phyloP scores from a whole-genome alignment of 192 early-diverging fungal species.

The Piromyces finnis region DNA sequence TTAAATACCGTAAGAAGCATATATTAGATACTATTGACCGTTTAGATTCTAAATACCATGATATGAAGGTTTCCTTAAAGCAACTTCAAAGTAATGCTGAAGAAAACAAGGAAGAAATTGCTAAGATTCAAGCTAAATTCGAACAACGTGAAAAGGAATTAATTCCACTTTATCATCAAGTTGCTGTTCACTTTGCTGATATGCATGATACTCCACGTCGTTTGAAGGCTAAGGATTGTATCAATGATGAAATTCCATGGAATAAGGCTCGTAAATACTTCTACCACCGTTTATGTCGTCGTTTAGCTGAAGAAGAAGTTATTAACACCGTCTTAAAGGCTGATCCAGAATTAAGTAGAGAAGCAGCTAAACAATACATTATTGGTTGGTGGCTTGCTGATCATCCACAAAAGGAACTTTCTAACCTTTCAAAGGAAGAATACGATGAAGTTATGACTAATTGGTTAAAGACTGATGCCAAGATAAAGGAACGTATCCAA shows the following conservation, averaged over 20 bases:
- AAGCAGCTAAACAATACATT: slow-evolving; percentile 24
- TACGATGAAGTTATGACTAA: not conserved
- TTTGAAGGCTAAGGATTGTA: slow-evolving; percentile 86
- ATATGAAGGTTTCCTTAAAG: not conserved
- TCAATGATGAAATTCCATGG: slow-evolving; percentile 67
- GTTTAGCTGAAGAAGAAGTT: slow-evolving; percentile 62
- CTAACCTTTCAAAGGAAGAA: not conserved
- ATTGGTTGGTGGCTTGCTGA: slow-evolving; percentile 33
- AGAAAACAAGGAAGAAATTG: slow-evolving; percentile 34
- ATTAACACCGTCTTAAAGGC: slow-evolving; percentile 30
- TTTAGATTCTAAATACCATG: slow-evolving; percentile 53
- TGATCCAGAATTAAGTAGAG: slow-evolving; percentile 22
- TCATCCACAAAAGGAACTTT: not conserved
- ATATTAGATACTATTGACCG: slow-evolving; percentile 84
- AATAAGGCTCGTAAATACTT: slow-evolving; percentile 64
- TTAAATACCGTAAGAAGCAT: slow-evolving; percentile 93
- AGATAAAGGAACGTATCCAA: not conserved
- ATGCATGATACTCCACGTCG: slow-evolving; percentile 89
- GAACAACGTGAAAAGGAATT: slow-evolving; percentile 72
- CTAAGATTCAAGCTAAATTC: slow-evolving; percentile 45
- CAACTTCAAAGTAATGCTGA: slow-evolving; percentile 7
- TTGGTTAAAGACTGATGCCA: not conserved
- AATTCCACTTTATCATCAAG: slow-evolving; percentile 80
- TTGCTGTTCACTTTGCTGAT: slow-evolving; percentile 91
- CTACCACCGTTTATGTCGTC: slow-evolving; percentile 76